Base-by-base conservation (phyloP, 106 monocot species). In the Vanilla planifolia region DNA sequence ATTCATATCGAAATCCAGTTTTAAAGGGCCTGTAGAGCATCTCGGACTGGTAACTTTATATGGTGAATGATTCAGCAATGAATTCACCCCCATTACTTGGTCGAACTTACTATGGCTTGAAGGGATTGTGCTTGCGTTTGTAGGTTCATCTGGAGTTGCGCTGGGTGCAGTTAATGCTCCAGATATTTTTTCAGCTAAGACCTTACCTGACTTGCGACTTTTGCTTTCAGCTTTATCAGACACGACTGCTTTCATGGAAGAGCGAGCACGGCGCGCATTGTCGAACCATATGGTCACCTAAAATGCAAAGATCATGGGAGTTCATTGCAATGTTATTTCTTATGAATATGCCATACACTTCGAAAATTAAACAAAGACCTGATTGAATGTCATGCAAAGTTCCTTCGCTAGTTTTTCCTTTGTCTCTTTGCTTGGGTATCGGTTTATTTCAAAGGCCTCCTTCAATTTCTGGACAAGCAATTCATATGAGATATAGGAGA, bases 361-460 rank as follows among this genome's bases (percentile, higher is more conserved):
- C 11, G 4, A 57, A 36, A 10, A 36, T 57, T 7, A 35, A 35
- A 35, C 8, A 13, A 2, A 42, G 28, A 70, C 70, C 70, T 70
- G 61, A 3, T 15, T 50, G 17, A 40, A 42, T 33, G 61, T 53
- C 30, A 61, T 48, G 33, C 70, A 51, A 51, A 70, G 61, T 62
- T 62, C 70, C 33, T 70, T 51, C 40, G 70, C 61, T 5, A 62
- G 40, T 32, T 27, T 60, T 61, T 62, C 62, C 29, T 62, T 70
- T 30, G 51, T 53, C 60, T 51, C 59, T 15, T 42, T 50, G 30
- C 37, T 52, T 11, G 62, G 70, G 43, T 70, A 62, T 53, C 41
- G 70, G 22, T 62, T 70, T 62, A 62, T 62, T 62, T 70, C 51
- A 60, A 70, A 70, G 47, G 51, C 23, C 44, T 62, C 62, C 32